Evolutionary conservation across 805 yeast genomes (phyloP).

Genomic region (Saturnispora kantuleensis): DNA sequence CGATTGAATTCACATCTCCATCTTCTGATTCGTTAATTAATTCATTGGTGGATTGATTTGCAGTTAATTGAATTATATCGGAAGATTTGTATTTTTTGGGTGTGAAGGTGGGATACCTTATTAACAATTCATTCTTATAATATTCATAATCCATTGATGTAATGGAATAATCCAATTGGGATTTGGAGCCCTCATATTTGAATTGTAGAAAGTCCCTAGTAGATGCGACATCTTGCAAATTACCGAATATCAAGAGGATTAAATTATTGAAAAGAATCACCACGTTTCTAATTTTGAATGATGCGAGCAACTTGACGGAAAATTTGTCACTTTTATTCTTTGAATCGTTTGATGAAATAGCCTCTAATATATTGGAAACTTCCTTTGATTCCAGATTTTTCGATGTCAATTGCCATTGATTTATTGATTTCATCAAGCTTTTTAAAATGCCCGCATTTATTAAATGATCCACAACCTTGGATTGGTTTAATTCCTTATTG

Average conservation of each 20-base stretch:
- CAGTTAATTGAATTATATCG: slow-evolving; percentile 29
- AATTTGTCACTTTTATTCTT: slow-evolving; percentile 18
- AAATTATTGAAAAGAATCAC: slow-evolving; percentile 45
- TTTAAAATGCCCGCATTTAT: slow-evolving; percentile 31
- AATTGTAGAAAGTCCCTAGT: slow-evolving; percentile 39
- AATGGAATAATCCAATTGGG: slow-evolving; percentile 25
- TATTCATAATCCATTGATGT: slow-evolving; percentile 82
- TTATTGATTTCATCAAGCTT: slow-evolving; percentile 40
- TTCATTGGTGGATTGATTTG: slow-evolving; percentile 11
- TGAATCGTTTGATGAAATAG: slow-evolving; percentile 8
- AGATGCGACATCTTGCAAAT: slow-evolving; percentile 26
- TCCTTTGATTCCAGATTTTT: slow-evolving; percentile 18
- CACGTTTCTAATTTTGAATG: slow-evolving; percentile 46
- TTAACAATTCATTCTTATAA: slow-evolving; percentile 61
- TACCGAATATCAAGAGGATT: slow-evolving; percentile 57
- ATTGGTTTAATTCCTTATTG: slow-evolving; percentile 5
- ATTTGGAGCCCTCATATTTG: slow-evolving; percentile 21
- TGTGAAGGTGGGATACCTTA: slow-evolving; percentile 64
- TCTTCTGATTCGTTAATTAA: not conserved
- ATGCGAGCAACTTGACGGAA: slow-evolving; percentile 13
- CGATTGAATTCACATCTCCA: slow-evolving; percentile 27
- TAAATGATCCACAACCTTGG: slow-evolving; percentile 4
- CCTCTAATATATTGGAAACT: slow-evolving; percentile 9
- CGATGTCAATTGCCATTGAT: slow-evolving; percentile 54
- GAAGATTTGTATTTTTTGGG: slow-evolving; percentile 44